Conservation (phyloP, 2,329 filamentous ascomycete species). For the Paraphaeosphaeria sporulosa region DNA sequence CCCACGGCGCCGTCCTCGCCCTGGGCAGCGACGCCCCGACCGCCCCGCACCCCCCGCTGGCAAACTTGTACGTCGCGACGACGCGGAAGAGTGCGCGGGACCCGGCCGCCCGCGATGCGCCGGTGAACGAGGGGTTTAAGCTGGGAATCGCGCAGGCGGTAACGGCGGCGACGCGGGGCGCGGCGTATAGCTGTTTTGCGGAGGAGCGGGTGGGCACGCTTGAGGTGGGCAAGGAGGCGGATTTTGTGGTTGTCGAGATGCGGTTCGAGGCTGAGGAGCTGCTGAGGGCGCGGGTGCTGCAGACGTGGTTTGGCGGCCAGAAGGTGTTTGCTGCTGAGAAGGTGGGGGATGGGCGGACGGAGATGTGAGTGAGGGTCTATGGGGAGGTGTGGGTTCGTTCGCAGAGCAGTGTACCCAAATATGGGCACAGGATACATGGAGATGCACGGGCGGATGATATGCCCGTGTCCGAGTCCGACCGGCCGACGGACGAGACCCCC, state of each 20-base stretch:
- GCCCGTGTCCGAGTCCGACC: slow-evolving; percentile 6
- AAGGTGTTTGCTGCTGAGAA: slow-evolving; percentile 28
- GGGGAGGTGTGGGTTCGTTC: no score
- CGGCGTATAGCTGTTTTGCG: slow-evolving; percentile 66
- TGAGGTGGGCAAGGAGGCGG: slow-evolving; percentile 61
- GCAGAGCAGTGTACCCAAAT: no score
- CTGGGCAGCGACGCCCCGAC: slow-evolving; percentile 68
- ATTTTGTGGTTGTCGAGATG: slow-evolving; percentile 65
- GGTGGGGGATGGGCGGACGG: neutral
- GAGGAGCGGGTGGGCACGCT: slow-evolving; percentile 63
- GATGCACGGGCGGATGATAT: neutral
- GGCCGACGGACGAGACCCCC: neutral
- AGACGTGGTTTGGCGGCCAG: slow-evolving; percentile 64
- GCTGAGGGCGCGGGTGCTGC: slow-evolving; percentile 54
- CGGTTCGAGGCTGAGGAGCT: slow-evolving; percentile 58
- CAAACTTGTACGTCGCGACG: slow-evolving; percentile 67
- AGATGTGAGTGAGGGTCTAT: no score
- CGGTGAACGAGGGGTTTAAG: slow-evolving; percentile 62
- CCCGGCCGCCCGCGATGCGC: slow-evolving; percentile 47
- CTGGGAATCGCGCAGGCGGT: slow-evolving; percentile 63
- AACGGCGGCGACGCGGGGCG: slow-evolving; percentile 62
- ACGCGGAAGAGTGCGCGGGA: slow-evolving; percentile 64
- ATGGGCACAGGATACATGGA: no score
- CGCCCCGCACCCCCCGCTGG: slow-evolving; percentile 62
- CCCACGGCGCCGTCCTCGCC: slow-evolving; percentile 61